Evolutionary conservation across 1,284 basidiomycete genomes (phyloP), one percentile per base, ranked within the genome.

Genomic region (Leccinum subrobustum): DNA sequence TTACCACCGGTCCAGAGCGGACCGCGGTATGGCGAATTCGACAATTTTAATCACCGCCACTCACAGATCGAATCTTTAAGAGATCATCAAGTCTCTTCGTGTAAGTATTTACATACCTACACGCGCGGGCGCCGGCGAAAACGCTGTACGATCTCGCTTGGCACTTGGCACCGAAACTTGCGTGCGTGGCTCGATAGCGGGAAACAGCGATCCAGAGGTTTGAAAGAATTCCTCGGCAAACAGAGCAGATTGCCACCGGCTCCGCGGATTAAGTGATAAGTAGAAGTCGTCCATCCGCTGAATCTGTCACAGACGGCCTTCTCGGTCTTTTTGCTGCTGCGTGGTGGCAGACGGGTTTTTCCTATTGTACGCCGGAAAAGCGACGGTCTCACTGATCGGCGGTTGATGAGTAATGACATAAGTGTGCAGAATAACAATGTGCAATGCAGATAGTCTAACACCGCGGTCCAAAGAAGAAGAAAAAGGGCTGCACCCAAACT

Each of bases 321-420:
- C 54, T 59, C 33, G 35, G 37, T 20, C 50, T 58, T 53, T n/a
- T 29, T 51, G 9, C 16, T 9, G 31, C 54, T 61, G 57, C 37
- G 52, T 60, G 31, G 31, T 31, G 31, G 31, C 7, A 12, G 4
- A 47, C 89, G 7, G 58, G 58, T 60, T 58, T 58, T 72, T 58
- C 42, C 39, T 69, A 58, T 68, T 64, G 51, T 73, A 71, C 70
- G 73, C 59, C 53, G 52, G 16, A 8, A 56, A 54, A 55, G 51
- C 61, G 57, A 58, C 63, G 33, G 51, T 61, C 57, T 65, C 60
- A 55, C 44, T 59, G 62, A 56, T 62, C 64, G 56, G 50, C 16
- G 20, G 25, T 44, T 57, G 63, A 56, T 57, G 67, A 57, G 62
- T 61, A 62, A 63, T 57, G 67, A 52, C 51, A 64, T 67, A 69